Evolutionary conservation across 2,329 filamentous ascomycete species (phyloP).

Genomic region (Ceratocystiopsis brevicomis): DNA sequence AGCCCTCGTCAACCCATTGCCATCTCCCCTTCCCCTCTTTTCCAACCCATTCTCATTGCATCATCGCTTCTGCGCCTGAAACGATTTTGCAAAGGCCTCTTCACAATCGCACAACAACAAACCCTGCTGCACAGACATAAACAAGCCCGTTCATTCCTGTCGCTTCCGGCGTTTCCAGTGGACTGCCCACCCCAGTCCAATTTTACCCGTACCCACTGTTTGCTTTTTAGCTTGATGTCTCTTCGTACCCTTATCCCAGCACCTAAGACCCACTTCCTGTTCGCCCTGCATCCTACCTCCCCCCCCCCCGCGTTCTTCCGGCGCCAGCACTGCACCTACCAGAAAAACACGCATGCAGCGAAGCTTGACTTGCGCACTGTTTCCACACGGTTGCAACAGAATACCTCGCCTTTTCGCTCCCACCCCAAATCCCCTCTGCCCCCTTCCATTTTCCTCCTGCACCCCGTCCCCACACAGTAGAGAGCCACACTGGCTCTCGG

Average conservation of each 20-base stretch:
- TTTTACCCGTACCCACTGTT: conserved; percentile 7
- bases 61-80: no score
- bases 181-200: conserved; percentile 5
- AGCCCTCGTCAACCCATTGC: no score
- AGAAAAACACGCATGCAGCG: not conserved
- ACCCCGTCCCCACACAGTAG: conserved; percentile 5
- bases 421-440: not conserved
- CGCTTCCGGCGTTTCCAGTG: conserved; percentile 1
- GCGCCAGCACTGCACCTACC: not conserved
- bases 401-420: no score
- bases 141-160: not conserved
- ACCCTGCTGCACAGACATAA: no score
- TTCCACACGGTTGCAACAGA: no score
- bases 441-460: not conserved
- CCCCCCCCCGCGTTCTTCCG: conserved; percentile 8
- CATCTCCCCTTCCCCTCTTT: no score
- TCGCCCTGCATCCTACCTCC: not conserved
- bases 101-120: no score
- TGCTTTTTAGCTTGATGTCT: conserved; percentile 7
- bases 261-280: not conserved
- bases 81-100: no score
- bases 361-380: not conserved
- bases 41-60: no score
- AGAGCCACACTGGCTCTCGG: conserved; percentile 1
- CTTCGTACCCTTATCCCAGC: not conserved